Evolutionary conservation across 169 alveolate species (phyloP).

Genomic region (Cryptosporidium ubiquitum): DNA sequence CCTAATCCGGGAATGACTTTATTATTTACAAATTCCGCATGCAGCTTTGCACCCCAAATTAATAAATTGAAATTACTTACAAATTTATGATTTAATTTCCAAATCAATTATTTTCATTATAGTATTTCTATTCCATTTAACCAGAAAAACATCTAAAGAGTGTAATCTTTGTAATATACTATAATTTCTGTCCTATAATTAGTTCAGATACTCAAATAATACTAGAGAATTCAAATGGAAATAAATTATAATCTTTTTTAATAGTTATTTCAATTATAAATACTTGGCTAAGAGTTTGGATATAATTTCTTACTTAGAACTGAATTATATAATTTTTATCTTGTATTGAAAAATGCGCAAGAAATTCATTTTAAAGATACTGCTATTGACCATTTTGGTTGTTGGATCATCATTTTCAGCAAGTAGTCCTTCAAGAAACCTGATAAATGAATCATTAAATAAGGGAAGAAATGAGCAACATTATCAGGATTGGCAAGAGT

Average conservation of each 20-base stretch:
- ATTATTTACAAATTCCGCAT: neutral
- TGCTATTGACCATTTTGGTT: neutral
- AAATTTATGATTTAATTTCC: neutral
- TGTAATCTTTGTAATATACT: neutral
- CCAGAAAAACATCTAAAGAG: no score
- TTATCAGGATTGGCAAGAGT: neutral
- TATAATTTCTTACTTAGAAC: neutral
- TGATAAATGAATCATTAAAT: neutral
- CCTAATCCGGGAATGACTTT: constrained; percentile 38
- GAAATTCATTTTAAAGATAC: neutral
- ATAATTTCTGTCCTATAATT: neutral
- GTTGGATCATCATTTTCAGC: neutral
- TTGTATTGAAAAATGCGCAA: neutral
- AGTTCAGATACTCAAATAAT: no score
- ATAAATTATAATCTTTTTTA: no score
- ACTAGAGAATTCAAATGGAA: neutral
- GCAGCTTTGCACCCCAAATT: neutral
- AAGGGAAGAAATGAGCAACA: neutral
- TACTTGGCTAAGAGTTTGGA: no score
- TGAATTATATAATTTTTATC: neutral
- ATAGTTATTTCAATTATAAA: no score
- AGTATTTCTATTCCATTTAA: neutral
- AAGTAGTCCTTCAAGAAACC: neutral
- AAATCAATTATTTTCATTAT: neutral
- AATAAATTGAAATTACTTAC: neutral